Percentiles rank a stretch among this genome's conserved stretches.
These are phyloP conservation scores for Sanghuangporus weigelae DNA, from an alignment of 1,284 basidiomycete species.

Conservation along the genomic window DNA sequence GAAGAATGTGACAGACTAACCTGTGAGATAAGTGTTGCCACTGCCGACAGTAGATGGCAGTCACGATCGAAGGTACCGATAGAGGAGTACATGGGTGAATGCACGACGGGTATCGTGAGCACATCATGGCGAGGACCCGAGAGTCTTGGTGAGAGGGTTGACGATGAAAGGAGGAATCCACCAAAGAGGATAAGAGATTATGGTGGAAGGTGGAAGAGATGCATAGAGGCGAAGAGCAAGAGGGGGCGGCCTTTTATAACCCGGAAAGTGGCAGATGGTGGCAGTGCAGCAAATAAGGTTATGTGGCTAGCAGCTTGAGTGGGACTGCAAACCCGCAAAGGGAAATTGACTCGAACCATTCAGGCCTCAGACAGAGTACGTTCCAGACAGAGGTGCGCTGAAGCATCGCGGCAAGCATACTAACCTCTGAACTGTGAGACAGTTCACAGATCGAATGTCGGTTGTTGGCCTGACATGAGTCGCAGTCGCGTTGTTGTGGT, in stretches of 20 bases:
- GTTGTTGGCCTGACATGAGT: neutral
- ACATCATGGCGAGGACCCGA: neutral
- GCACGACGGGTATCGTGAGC: neutral
- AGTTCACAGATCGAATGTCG: neutral
- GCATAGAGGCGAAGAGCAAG: neutral
- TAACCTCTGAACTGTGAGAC: neutral
- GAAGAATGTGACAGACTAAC: neutral
- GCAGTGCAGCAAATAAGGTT: neutral
- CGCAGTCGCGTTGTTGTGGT: neutral
- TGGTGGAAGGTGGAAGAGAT: neutral
- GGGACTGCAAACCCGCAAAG: neutral
- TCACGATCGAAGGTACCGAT: neutral
- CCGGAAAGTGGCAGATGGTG: neutral
- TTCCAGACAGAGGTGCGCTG: neutral
- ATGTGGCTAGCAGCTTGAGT: neutral
- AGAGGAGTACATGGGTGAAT: neutral
- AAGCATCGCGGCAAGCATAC: neutral
- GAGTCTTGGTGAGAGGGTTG: neutral
- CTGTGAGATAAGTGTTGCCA: neutral
- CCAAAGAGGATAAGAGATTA: neutral
- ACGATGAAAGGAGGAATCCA: neutral
- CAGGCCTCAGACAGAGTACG: neutral
- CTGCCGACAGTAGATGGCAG: neutral
- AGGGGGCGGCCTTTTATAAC: neutral
- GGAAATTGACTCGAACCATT: neutral